Conservation (phyloP, 1,139 yeast species). For the Debaryomyces subglobosus region DNA sequence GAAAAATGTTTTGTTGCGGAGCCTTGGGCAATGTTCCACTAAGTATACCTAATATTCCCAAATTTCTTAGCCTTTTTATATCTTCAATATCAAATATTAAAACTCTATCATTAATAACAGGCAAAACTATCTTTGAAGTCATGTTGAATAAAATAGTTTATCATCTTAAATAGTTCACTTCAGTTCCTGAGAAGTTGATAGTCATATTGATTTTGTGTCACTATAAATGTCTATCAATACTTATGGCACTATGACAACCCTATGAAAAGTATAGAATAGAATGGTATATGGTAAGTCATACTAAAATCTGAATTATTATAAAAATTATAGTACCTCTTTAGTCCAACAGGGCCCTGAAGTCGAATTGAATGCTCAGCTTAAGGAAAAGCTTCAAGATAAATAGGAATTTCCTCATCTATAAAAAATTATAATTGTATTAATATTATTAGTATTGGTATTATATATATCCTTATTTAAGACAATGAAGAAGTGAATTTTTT, state of each 20-base stretch:
- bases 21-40: slow-evolving; percentile 83
- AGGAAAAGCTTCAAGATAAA: too few relatives aligned
- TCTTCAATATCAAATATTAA: slow-evolving; percentile 53
- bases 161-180: background rate
- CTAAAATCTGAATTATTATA: too few relatives aligned
- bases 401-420: too few relatives aligned
- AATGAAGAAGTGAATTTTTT: slow-evolving; percentile 4
- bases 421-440: background rate
- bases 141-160: background rate
- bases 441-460: background rate
- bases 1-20: slow-evolving; percentile 87
- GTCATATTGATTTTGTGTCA: background rate
- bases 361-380: too few relatives aligned
- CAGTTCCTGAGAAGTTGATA: background rate
- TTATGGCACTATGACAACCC: background rate
- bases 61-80: slow-evolving; percentile 54
- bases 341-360: too few relatives aligned
- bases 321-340: too few relatives aligned
- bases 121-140: slow-evolving; percentile 18
- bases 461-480: slow-evolving; percentile 1
- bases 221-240: background rate
- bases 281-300: too few relatives aligned
- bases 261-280: too few relatives aligned
- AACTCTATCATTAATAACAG: slow-evolving; percentile 48
- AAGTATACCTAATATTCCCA: slow-evolving; percentile 70